Base-by-base conservation (phyloP, 441 rosid species). In the Corymbia calophylla region DNA sequence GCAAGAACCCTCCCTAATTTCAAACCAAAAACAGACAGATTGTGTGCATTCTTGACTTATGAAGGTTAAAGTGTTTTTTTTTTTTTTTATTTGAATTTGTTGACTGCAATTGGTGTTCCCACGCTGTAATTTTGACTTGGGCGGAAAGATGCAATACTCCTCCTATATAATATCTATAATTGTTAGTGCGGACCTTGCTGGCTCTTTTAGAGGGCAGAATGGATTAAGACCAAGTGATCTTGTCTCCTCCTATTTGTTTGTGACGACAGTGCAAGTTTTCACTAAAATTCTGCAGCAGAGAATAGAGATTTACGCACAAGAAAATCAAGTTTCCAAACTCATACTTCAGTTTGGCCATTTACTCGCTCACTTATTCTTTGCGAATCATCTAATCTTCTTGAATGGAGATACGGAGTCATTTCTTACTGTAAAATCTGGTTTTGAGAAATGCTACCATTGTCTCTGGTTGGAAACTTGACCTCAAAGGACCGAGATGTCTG, bases 271-370 rank as follows among this genome's bases (percentile, higher is more conserved):
- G 1, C 11, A 66, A 66, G 6, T 16, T 66, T 66, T 66, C 77
- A 1, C 9, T n/a, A 64, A n/a, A 7, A n/a, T 2, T n/a, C 11
- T 64, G 2, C 39, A 64, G 0, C 1, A 2, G 0, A n/a, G 73
- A 64, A 64, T n/a, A 4, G 39, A 7, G 11, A n/a, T 15, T 66
- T 66, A 66, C 2, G 39, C 12, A 16, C 23, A 31, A 66, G 21
- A n/a, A 58, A 66, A 31, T 66, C 35, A 4, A n/a, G 19, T 5
- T 31, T 3, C 14, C 18, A 0, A 19, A 13, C 35, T n/a, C 19
- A 15, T n/a, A 14, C 70, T 64, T 29, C 5, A 7, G 5, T 3
- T 64, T 64, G 70, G 35, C 19, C 35, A 64, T n/a, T n/a, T 15
- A n/a, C 35, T 64, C 32, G 15, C 62, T 9, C 62, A 5, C 66